Percentiles rank a stretch among this genome's conserved stretches.
Evolutionary conservation across 768 basidiomycete species (phyloP).

Genomic region (Amanita polypyramis): DNA sequence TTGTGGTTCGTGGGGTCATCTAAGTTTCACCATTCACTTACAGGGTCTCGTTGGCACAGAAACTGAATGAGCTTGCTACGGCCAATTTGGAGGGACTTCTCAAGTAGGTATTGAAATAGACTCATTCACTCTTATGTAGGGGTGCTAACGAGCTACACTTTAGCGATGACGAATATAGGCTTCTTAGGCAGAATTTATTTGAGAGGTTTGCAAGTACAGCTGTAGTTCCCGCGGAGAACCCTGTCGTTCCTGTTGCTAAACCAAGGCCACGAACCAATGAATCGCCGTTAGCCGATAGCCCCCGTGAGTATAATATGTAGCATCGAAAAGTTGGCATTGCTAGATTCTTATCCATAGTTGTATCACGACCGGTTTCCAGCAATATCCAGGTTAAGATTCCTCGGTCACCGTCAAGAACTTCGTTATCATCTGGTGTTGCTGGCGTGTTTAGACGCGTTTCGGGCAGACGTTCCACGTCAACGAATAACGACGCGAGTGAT

Average conservation of each 20-base stretch:
- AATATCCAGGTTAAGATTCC: slow-evolving; percentile 31
- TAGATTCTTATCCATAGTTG: slow-evolving; percentile 13
- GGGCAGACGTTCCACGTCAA: slow-evolving; percentile 22
- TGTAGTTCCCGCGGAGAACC: slow-evolving; percentile 47
- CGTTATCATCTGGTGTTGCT: slow-evolving; percentile 39
- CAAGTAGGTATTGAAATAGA: slow-evolving; percentile 33
- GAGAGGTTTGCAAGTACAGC: slow-evolving; percentile 60
- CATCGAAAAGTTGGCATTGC: neutral
- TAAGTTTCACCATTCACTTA: slow-evolving; percentile 1
- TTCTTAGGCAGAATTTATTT: slow-evolving; percentile 77
- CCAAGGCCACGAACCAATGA: slow-evolving; percentile 22
- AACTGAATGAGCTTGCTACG: slow-evolving; percentile 68
- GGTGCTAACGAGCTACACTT: slow-evolving; percentile 5
- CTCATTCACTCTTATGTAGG: slow-evolving; percentile 1
- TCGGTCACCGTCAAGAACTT: slow-evolving; percentile 43
- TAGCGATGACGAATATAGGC: slow-evolving; percentile 80
- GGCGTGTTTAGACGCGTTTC: slow-evolving; percentile 42
- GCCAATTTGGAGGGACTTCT: slow-evolving; percentile 77
- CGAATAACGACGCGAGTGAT: slow-evolving; percentile 35
- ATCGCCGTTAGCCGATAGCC: slow-evolving; percentile 18
- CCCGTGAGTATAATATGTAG: neutral
- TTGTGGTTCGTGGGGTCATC: slow-evolving; percentile 1
- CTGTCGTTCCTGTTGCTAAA: slow-evolving; percentile 47
- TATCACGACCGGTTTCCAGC: slow-evolving; percentile 23
- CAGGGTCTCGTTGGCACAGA: slow-evolving; percentile 70